Base-by-base conservation (phyloP, 2,329 filamentous ascomycete species). In the Venturia carpophila region DNA sequence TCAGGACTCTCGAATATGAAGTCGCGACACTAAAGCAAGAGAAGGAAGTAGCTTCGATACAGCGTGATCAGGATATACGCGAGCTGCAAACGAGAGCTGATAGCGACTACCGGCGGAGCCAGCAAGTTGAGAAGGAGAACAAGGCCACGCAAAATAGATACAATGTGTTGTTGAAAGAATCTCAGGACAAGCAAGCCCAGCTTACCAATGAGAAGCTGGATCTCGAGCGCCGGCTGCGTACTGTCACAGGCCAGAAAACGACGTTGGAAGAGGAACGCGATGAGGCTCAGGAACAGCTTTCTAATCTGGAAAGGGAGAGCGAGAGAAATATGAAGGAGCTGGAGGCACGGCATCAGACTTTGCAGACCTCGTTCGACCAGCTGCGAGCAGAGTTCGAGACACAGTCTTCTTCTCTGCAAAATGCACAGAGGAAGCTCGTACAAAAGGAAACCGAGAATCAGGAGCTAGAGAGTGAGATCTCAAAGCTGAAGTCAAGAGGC, bases 11-110 rank as follows among this genome's bases (percentile, higher is more conserved):
- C 62, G 88, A 87, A 67, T 99, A 97, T 77, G 91, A 93, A 66
- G 82, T 96, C 69, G 90, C 92, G 71, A 93, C 90, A 21, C 79
- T 90, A 64, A 92, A 93, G 71, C 91, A 96, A 70, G 93, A 97
- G 72, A 88, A 90, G 70, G 91, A 96, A 66, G 84, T 97, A 71
- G 80, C 87, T 60, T 82, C 86, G 11, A 81, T 96, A 19, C 87
- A 91, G 67, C 89, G 94, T 70, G 88, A 91, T 69, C 89, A 90
- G 70, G 93, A 96, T 71, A 76, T 96, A 27, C 86, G 93, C 67
- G 91, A 96, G 65, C 82, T 88, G 1, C 87, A 90, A 69, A 82
- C 87, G 60, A 89, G 88, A 68, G 89, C 90, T n/a, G 92, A 97
- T 71, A 87, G 90, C 10, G 92, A 96, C 72, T 92, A 90, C 71